Evolutionary conservation across 306 rosid genomes (phyloP).

Genomic region (Trichosanthes truncata): DNA sequence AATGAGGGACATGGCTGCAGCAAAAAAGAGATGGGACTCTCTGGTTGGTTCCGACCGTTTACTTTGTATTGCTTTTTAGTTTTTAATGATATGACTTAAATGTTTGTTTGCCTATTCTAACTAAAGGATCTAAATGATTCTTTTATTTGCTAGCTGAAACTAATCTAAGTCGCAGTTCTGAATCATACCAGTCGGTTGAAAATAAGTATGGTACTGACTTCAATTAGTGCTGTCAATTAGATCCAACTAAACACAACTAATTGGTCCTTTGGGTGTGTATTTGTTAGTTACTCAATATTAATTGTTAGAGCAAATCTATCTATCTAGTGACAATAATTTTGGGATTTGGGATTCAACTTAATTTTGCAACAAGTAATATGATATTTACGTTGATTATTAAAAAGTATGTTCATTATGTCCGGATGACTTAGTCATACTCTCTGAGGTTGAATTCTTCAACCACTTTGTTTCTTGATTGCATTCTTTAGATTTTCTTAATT

Average conservation of each 20-base stretch:
- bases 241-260: neutral
- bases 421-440: neutral
- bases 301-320: neutral
- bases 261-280: neutral
- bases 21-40: conserved; percentile 93
- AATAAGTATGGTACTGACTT: neutral
- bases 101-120: neutral
- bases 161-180: conserved; percentile 3
- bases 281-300: neutral
- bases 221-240: neutral
- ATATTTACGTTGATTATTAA: neutral
- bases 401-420: neutral
- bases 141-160: conserved; percentile 8
- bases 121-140: neutral
- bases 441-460: neutral
- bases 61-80: neutral
- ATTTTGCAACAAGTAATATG: neutral
- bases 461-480: neutral
- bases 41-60: conserved; percentile 42
- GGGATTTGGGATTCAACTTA: neutral
- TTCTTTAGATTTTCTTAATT: neutral
- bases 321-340: neutral
- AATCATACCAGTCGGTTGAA: neutral
- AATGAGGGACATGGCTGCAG: conserved; percentile 85
- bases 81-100: neutral